Evolutionary conservation across 176 grass and related monocot species (phyloP).

Genomic region (Sorghum bicolor): Sorghum_bicolor_NCBIv3 NC_012872.2:73696501-73697000

Average conservation of each 20-base stretch:
- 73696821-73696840: conserved; percentile 42
- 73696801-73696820: neutral
- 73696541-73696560: neutral
- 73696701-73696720: conserved; percentile 57
- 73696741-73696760: neutral
- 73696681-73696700: conserved; percentile 69
- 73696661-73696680: conserved; percentile 66
- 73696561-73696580: neutral
- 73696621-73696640: neutral
- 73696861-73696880: conserved; percentile 59
- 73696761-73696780: neutral
- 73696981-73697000: conserved; percentile 6
- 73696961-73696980: neutral
- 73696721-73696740: conserved; percentile 72
- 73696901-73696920: conserved; percentile 76
- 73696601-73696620: neutral
- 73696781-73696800: neutral
- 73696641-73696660: neutral
- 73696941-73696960: conserved; percentile 52
- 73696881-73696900: conserved; percentile 83
- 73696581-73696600: neutral
- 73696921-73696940: conserved; percentile 78
- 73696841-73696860: conserved; percentile 63
- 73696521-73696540: neutral
- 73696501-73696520: neutral